phyloP scores from a whole-genome alignment of 306 rosid species.

The Glycine tomentella region DNA sequence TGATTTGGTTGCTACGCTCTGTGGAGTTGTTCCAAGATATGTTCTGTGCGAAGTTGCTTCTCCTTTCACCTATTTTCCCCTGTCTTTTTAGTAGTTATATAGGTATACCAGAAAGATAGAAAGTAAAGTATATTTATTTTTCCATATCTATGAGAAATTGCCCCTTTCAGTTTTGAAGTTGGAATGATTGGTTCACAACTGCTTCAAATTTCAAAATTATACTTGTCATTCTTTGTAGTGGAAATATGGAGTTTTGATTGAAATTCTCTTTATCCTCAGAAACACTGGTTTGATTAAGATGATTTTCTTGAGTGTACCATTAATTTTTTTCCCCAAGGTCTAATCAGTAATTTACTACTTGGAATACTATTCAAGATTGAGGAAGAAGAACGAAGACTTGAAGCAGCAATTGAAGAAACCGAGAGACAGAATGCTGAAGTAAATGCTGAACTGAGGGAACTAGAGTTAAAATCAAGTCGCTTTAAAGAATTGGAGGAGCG shows the following conservation, averaged over 20 bases:
- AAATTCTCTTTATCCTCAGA: conserved; percentile 1
- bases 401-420: conserved; percentile 84
- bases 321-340: conserved; percentile 40
- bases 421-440: conserved; percentile 82
- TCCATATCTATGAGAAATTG: too few relatives aligned
- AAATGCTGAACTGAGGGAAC: conserved; percentile 80
- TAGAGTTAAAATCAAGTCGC: conserved; percentile 78
- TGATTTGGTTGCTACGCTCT: background rate
- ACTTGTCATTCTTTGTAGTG: conserved; percentile 27
- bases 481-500: conserved; percentile 92
- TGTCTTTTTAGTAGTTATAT: background rate
- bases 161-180: too few relatives aligned
- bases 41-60: too few relatives aligned
- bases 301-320: conserved; percentile 38
- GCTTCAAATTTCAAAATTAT: background rate
- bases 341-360: conserved; percentile 47
- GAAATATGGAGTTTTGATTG: conserved; percentile 21
- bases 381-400: conserved; percentile 93
- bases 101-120: background rate
- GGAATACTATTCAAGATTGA: conserved; percentile 69
- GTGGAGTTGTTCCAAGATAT: background rate
- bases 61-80: background rate
- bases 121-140: background rate
- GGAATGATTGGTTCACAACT: too few relatives aligned
- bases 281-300: conserved; percentile 23